Evolutionary conservation across 768 basidiomycete species (phyloP), one percentile per base, ranked within the genome.

Genomic region (Myochromella boudieri): DNA sequence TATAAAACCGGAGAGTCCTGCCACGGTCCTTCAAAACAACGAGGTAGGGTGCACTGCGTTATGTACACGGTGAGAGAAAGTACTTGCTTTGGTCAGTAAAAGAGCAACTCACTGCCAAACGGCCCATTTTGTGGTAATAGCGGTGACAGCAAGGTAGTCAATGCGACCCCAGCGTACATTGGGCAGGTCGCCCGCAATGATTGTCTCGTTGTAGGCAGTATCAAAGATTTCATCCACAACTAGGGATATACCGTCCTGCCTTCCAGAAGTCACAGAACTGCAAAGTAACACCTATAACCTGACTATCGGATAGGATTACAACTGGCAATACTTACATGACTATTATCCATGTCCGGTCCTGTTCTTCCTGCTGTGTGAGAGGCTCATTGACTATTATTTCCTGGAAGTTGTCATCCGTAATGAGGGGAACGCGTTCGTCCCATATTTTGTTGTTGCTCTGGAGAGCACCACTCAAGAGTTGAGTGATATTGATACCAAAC

Each of bases 141-240:
- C 67, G 3, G 89, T 92, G 52, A 94, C 91, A 51, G 85, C 84
- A 53, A 92, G 68, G 64, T 93, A 95, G 69, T 95, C 91, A 48
- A 95, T 81, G 51, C 93, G 82, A 41, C 81, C 93, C 78, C 86
- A 95, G 47, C 79, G 82, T 46, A 94, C 77, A 59, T 89, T 63
- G 3, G 81, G 82, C 14, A 90, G 66, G 60, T 86, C 88, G 8
- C 74, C 76, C 17, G 74, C 76, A 11, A 78, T 60, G 26, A 78
- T 43, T 4, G 84, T 77, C 52, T 77, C 67, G 62, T 91, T 87
- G 62, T 74, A 90, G 2, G 91, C 78, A 9, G 76, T 72, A 58
- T 92, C 91, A 58, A 91, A 93, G 22, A 81, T 68, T 25, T 81
- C 61, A 64, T 93, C 89, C 34, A 89, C 76, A 38, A 74, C 72